Conservation (phyloP, 345 rosid genomes). For the Syzygium jambos region DNA sequence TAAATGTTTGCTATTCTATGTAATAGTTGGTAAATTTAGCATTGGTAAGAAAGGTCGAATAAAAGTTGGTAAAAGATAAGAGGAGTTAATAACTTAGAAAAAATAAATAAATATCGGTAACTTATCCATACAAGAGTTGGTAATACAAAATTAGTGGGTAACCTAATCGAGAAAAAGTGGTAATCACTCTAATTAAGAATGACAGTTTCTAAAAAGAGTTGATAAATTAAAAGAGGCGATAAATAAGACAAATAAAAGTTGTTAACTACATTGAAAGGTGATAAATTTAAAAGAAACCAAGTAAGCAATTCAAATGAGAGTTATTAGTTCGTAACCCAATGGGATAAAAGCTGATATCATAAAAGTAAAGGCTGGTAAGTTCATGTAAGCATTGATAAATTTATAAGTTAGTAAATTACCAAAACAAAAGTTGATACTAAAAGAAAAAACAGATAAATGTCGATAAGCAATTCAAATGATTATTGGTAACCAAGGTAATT, state of each 20-base stretch:
- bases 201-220: background rate
- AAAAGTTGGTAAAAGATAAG: background rate
- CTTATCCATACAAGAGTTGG: background rate
- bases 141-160: background rate
- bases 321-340: background rate
- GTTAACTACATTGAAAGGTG: too few species aligned
- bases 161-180: too few species aligned
- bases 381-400: too few species aligned
- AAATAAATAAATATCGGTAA: too few species aligned
- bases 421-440: too few species aligned
- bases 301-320: background rate
- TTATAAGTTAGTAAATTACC: too few species aligned
- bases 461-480: background rate
- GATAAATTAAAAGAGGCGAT: background rate
- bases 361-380: too few species aligned
- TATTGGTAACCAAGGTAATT: background rate
- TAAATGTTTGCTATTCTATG: background rate
- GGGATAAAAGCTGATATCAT: background rate
- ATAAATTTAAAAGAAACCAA: background rate
- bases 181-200: background rate
- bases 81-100: background rate
- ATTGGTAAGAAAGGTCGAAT: background rate
- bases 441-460: too few species aligned
- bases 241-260: background rate
- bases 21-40: background rate